Conservation (phyloP, 2,329 filamentous ascomycete species). For the Colletotrichum neosansevieriae region DNA sequence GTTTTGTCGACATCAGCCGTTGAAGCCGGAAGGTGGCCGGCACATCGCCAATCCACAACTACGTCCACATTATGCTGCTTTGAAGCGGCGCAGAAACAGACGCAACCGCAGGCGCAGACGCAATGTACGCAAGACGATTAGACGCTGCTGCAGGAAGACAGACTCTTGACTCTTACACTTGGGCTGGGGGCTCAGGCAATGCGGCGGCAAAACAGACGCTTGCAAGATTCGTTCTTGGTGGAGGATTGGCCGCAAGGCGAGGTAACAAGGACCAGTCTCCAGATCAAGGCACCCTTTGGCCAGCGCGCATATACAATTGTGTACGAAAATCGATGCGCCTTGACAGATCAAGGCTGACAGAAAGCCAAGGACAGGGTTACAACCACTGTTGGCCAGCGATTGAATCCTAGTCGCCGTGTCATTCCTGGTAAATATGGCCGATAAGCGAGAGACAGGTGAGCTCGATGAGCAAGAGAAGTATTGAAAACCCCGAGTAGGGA, state of each 20-base stretch:
- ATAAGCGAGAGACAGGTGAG: slow-evolving; percentile 21
- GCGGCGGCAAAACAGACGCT: slow-evolving; percentile 28
- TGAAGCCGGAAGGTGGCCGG: slow-evolving; percentile 14
- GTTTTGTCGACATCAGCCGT: slow-evolving; percentile 18
- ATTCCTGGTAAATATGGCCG: slow-evolving; percentile 4
- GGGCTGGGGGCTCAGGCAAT: slow-evolving; percentile 21
- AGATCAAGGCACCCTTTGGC: slow-evolving; percentile 17
- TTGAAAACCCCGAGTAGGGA: neutral
- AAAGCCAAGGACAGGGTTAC: slow-evolving; percentile 1
- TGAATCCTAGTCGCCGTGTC: slow-evolving; percentile 1
- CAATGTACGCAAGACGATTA: neutral
- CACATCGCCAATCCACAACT: neutral
- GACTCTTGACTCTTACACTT: slow-evolving; percentile 7
- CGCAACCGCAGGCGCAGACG: slow-evolving; percentile 12
- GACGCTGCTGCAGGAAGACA: slow-evolving; percentile 12
- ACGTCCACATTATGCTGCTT: slow-evolving; percentile 2
- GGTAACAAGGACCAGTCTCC: slow-evolving; percentile 12
- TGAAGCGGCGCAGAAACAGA: slow-evolving; percentile 22
- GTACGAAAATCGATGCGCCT: slow-evolving; percentile 6
- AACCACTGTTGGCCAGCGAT: neutral
- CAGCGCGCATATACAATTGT: slow-evolving; percentile 1
- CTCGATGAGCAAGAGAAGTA: neutral
- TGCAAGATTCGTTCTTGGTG: slow-evolving; percentile 16
- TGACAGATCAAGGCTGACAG: slow-evolving; percentile 5
- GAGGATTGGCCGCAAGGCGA: slow-evolving; percentile 14